Percentiles rank a stretch among this genome's conserved stretches.
phyloP scores from a whole-genome alignment of 163 green algal species.

The Prototheca cutis region DNA sequence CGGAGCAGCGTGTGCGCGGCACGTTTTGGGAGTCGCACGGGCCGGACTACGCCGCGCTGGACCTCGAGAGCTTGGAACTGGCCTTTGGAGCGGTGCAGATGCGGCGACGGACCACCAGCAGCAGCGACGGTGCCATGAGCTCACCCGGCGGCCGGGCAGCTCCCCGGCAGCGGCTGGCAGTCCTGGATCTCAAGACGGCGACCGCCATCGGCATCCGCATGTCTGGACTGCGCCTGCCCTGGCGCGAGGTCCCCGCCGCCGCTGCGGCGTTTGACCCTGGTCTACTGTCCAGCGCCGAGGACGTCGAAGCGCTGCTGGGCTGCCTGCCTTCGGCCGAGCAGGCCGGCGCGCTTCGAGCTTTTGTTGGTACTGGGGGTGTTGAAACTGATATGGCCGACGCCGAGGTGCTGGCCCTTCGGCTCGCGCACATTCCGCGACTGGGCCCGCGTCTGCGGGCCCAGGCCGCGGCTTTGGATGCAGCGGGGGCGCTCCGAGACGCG shows the following conservation, averaged over 20 bases:
- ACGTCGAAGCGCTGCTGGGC: slow-evolving; percentile 26
- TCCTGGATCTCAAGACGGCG: slow-evolving; percentile 30
- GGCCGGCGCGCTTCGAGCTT: slow-evolving; percentile 22
- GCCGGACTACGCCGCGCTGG: slow-evolving; percentile 17
- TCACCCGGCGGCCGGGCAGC: no score
- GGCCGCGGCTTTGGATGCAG: neutral
- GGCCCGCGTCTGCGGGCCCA: slow-evolving; percentile 25
- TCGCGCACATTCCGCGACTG: slow-evolving; percentile 27
- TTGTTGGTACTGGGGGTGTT: slow-evolving; percentile 18
- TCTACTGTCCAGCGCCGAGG: slow-evolving; percentile 22
- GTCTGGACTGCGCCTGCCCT: slow-evolving; percentile 20
- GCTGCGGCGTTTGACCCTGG: slow-evolving; percentile 21
- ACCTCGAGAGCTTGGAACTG: slow-evolving; percentile 15
- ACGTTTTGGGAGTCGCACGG: slow-evolving; percentile 37
- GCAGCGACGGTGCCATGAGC: no score
- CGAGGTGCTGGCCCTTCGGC: slow-evolving; percentile 30
- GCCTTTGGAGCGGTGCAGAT: slow-evolving; percentile 22
- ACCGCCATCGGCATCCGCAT: slow-evolving; percentile 32
- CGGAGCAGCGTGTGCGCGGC: slow-evolving; percentile 21
- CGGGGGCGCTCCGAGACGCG: neutral
- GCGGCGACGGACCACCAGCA: no score
- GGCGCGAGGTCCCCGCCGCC: slow-evolving; percentile 12
- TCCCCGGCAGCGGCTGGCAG: slow-evolving; percentile 22
- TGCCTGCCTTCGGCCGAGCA: slow-evolving; percentile 36
- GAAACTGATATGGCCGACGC: slow-evolving; percentile 17